These are phyloP conservation scores for Ogataea ganodermae DNA, from an alignment of 805 yeast species.

Conservation along the genomic window DNA sequence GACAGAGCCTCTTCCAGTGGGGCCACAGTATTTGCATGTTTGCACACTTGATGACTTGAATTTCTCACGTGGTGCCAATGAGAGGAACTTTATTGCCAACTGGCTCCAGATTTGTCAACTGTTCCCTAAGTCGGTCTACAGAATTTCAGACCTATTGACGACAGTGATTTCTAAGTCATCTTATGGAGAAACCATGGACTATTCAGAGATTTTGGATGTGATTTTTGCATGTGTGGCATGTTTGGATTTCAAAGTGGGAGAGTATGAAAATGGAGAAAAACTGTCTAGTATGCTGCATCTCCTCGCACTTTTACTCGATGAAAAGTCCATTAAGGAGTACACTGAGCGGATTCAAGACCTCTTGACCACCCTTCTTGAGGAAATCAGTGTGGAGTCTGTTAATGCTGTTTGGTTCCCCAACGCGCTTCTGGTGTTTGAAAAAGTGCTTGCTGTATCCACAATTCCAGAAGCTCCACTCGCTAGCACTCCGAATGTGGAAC, in stretches of 20 bases:
- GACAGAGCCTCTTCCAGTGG: constrained; percentile 33
- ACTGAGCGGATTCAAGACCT: constrained; percentile 40
- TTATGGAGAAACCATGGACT: constrained; percentile 36
- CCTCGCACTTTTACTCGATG: constrained; percentile 44
- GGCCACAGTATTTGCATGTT: constrained; percentile 40
- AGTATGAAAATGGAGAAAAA: constrained; percentile 24
- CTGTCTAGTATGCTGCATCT: constrained; percentile 45
- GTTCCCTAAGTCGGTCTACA: constrained; percentile 39
- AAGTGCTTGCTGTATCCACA: constrained; percentile 50
- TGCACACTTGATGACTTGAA: constrained; percentile 44
- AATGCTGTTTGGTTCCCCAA: constrained; percentile 60
- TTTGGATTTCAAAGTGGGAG: constrained; percentile 33
- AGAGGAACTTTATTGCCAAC: constrained; percentile 41
- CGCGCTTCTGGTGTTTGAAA: constrained; percentile 57
- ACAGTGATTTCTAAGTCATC: constrained; percentile 37
- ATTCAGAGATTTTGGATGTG: constrained; percentile 39
- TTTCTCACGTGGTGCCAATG: constrained; percentile 39
- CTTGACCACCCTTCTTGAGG: constrained; percentile 37
- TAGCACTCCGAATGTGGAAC: constrained; percentile 31
- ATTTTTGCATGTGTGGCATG: constrained; percentile 39
- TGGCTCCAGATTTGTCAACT: constrained; percentile 45
- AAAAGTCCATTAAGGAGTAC: constrained; percentile 39
- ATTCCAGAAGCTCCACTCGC: constrained; percentile 53
- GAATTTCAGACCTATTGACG: constrained; percentile 42
- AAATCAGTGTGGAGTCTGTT: constrained; percentile 39